Conservation (phyloP, 2,329 filamentous ascomycete genomes). For the Fusarium sp. region DNA sequence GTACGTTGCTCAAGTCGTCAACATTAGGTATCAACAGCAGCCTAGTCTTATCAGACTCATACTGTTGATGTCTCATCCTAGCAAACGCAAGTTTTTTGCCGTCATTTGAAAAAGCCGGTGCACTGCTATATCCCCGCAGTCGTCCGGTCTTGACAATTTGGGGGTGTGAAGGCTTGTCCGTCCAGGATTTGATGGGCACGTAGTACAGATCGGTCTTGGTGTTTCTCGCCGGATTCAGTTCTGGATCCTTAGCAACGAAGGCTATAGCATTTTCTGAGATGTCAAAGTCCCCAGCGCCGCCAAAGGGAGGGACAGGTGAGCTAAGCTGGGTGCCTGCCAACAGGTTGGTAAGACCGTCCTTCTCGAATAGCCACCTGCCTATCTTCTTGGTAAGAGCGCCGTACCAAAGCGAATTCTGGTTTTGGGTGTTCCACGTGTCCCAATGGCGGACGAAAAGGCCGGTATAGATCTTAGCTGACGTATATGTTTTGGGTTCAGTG, state of each 20-base stretch:
- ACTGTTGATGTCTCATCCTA: constrained; percentile 80
- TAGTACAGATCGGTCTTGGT: constrained; percentile 88
- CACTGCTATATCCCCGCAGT: constrained; percentile 73
- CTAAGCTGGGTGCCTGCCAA: constrained; percentile 71
- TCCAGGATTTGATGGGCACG: constrained; percentile 73
- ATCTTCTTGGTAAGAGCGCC: constrained; percentile 67
- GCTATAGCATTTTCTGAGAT: constrained; percentile 74
- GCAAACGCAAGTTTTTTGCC: constrained; percentile 80
- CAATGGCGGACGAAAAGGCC: constrained; percentile 85
- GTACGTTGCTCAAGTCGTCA: constrained; percentile 66
- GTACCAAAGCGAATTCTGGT: constrained; percentile 80
- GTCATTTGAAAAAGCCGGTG: constrained; percentile 80
- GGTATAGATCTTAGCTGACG: constrained; percentile 78
- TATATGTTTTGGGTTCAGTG: constrained; percentile 69
- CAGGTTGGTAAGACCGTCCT: constrained; percentile 70
- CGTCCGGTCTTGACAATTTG: constrained; percentile 67
- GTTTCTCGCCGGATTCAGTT: constrained; percentile 77
- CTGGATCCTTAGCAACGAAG: constrained; percentile 81
- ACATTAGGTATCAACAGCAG: constrained; percentile 75
- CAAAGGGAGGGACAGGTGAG: constrained; percentile 82
- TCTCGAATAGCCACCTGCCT: constrained; percentile 58
- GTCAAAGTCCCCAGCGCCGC: constrained; percentile 84
- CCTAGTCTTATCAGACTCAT: constrained; percentile 81
- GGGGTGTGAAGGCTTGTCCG: constrained; percentile 64
- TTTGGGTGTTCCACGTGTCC: constrained; percentile 80